These are phyloP conservation scores for Boletus subcaerulescens DNA, from an alignment of 768 basidiomycete species.

Conservation along the genomic window DNA sequence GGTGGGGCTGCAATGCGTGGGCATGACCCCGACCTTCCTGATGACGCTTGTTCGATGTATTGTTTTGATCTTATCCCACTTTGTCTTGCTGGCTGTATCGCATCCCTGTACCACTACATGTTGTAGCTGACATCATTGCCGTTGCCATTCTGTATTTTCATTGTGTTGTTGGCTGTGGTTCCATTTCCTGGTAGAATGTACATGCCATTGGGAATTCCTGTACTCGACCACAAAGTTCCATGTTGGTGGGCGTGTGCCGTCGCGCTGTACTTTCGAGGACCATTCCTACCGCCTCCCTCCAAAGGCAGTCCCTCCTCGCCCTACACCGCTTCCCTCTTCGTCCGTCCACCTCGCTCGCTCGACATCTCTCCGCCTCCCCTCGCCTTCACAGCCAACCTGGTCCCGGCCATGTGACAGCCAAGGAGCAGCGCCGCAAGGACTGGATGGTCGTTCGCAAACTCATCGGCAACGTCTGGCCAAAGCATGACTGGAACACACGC, in stretches of 20 bases:
- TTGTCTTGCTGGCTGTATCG: conserved; percentile 3
- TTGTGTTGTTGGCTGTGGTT: too few relatives aligned
- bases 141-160: conserved; percentile 2
- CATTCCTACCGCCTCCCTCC: background rate
- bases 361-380: conserved; percentile 19
- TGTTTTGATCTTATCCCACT: conserved; percentile 4
- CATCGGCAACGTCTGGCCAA: conserved; percentile 92
- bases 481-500: conserved; percentile 77
- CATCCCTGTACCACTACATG: conserved; percentile 21
- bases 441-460: conserved; percentile 84
- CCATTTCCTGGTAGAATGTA: too few relatives aligned
- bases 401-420: conserved; percentile 15
- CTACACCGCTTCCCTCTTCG: conserved; percentile 3
- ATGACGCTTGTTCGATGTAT: background rate
- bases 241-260: conserved; percentile 25
- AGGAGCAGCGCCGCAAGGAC: conserved; percentile 69
- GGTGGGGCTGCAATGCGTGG: conserved; percentile 59
- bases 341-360: background rate
- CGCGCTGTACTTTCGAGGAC: conserved; percentile 19
- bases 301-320: conserved; percentile 5
- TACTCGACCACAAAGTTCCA: conserved; percentile 5
- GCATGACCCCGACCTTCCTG: conserved; percentile 34
- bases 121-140: conserved; percentile 13
- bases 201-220: background rate
- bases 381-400: conserved; percentile 5